Evolutionary conservation across 2,329 filamentous ascomycete genomes (phyloP), one percentile per base, ranked within the genome.

Genomic region (Graphiopsis chlorocephala): DNA sequence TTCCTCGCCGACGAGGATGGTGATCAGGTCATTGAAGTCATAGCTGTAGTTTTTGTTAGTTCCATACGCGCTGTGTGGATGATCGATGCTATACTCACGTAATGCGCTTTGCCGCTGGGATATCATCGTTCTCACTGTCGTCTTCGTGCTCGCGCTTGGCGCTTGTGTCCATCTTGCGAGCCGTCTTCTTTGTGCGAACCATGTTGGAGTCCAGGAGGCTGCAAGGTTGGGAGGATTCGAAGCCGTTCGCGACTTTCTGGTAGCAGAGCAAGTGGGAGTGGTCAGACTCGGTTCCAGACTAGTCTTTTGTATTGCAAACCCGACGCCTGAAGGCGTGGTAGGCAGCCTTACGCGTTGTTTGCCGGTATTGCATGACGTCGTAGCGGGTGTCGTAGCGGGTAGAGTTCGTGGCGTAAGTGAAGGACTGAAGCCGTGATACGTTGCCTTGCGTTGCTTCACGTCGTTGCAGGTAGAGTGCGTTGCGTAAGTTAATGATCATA

Each of bases 1-100:
- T 4, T 53, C 57, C n/a, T 20, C 2, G 15, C 67, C 67, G n/a
- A 64, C 65, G 11, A 64, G 35, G 42, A 67, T 57, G 11, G 53
- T 58, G 47, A 67, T 59, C 7, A n/a, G 15, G n/a, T 23, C 12
- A 4, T 25, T n/a, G 50, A 63, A 63, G n/a, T 59, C 33, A 28
- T 29, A 12, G 6, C 47, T 50, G 20, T 23, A 15, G 4, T 15
- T 26, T 26, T 25, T 26, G 23, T 50, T 8, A 25, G 47, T 14
- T 15, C 11, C 47, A 15, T 42, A 3, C 17, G 17, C 8, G 38
- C 38, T 35, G 2, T 8, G 2, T 35, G 2, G 33, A 35, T 35
- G 33, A 6, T 35, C 3, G 42, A 23, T n/a, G 5, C 4, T 23
- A 14, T 47, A 25, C 42, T 23, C 11, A 47, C 42, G 8, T 14